phyloP scores from a whole-genome alignment of 495 filamentous ascomycete species.

The Penicillium waksmanii region DNA sequence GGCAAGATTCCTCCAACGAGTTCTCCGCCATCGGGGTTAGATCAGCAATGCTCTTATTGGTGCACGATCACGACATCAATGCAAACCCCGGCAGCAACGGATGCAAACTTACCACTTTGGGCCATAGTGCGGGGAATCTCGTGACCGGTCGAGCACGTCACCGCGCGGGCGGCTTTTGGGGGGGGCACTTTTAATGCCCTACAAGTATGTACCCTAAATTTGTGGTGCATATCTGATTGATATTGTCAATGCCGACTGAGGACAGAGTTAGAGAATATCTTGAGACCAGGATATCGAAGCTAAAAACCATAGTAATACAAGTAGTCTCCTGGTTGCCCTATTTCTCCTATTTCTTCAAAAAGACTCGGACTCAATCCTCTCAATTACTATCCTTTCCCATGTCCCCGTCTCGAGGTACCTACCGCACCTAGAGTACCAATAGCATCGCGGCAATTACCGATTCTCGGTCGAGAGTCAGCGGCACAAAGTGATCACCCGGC shows the following conservation, averaged over 20 bases:
- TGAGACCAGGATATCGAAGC: too few relatives aligned
- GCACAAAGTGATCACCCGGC: neutral
- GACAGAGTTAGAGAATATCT: too few relatives aligned
- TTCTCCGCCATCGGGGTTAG: conserved; percentile 52
- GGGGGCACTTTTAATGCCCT: conserved; percentile 7
- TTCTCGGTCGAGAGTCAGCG: conserved; percentile 21
- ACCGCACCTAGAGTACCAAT: conserved; percentile 20
- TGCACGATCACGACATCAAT: conserved; percentile 55
- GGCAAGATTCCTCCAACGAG: conserved; percentile 25
- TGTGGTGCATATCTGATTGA: too few relatives aligned
- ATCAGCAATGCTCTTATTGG: conserved; percentile 47
- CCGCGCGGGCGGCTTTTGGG: conserved; percentile 31
- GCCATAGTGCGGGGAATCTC: conserved; percentile 36
- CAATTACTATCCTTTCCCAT: neutral
- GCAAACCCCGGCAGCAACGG: conserved; percentile 29
- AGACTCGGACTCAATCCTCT: too few relatives aligned
- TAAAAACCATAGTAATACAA: too few relatives aligned
- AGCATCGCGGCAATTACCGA: conserved; percentile 26
- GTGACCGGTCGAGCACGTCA: conserved; percentile 47
- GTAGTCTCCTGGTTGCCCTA: too few relatives aligned
- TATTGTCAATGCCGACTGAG: too few relatives aligned
- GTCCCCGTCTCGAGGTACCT: neutral
- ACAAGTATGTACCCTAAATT: neutral
- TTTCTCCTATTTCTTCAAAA: too few relatives aligned
- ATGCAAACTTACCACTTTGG: conserved; percentile 42